phyloP scores from a whole-genome alignment of 148 eudicot species.

The Amaranthus cruentus region DNA sequence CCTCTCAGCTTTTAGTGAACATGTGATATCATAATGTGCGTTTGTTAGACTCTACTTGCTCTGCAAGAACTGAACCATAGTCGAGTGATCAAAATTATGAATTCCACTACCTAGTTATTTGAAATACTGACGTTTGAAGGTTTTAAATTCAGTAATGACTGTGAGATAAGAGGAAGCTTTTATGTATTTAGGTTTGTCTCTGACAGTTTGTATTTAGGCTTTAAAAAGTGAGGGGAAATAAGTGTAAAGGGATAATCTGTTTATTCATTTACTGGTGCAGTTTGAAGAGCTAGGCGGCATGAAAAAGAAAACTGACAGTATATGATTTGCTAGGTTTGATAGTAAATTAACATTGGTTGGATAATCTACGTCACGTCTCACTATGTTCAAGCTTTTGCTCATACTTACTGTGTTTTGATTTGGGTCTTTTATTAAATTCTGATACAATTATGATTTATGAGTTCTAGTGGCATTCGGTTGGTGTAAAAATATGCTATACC shows the following conservation, averaged over 20 bases:
- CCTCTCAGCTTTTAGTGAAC: background rate
- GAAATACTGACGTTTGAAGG: background rate
- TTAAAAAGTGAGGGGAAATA: background rate
- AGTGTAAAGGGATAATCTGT: background rate
- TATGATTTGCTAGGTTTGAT: background rate
- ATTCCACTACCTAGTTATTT: background rate
- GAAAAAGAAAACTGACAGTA: slow-evolving; percentile 3
- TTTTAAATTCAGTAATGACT: background rate
- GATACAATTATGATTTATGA: background rate
- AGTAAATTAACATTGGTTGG: background rate
- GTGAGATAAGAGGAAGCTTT: background rate
- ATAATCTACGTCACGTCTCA: background rate
- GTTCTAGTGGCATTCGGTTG: too few species aligned
- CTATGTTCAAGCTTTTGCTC: background rate
- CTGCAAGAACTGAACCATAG: background rate
- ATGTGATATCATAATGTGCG: background rate
- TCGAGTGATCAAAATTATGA: background rate
- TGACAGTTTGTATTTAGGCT: background rate
- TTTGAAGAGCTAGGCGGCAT: background rate
- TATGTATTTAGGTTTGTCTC: background rate
- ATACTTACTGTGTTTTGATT: background rate
- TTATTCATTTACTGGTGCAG: background rate
- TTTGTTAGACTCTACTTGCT: background rate
- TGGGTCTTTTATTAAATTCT: background rate
- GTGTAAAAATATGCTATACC: too few species aligned